These are phyloP conservation scores for Hysterangium stoloniferum DNA, from an alignment of 768 basidiomycete species.

Conservation along the genomic window DNA sequence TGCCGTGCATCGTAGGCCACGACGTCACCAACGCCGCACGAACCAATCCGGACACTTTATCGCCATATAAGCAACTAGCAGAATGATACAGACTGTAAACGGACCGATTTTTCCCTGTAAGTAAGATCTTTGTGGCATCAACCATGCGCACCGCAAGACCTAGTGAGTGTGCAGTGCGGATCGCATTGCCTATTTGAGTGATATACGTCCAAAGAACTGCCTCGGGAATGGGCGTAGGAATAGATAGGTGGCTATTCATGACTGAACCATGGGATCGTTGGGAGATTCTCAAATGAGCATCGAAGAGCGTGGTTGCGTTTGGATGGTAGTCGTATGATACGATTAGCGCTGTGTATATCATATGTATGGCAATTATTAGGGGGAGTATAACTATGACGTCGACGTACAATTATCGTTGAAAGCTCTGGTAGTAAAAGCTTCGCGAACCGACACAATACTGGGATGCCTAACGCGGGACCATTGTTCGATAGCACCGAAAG, in stretches of 20 bases:
- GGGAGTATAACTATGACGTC: constrained; percentile 2
- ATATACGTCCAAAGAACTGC: constrained; percentile 88
- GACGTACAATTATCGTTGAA: constrained; percentile 87
- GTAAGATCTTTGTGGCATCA: constrained; percentile 79
- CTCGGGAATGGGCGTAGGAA: constrained; percentile 48
- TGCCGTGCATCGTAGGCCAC: constrained; percentile 65
- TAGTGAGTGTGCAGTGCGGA: constrained; percentile 77
- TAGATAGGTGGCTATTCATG: not conserved
- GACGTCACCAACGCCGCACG: constrained; percentile 84
- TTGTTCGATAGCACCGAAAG: constrained; percentile 74
- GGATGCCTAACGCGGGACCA: constrained; percentile 87
- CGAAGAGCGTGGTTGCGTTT: constrained; percentile 71
- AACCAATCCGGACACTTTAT: constrained; percentile 70
- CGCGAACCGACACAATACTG: constrained; percentile 70
- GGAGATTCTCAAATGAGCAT: constrained; percentile 63
- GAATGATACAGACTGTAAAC: not conserved
- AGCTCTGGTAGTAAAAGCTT: constrained; percentile 91
- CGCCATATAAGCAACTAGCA: not conserved
- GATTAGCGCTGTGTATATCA: constrained; percentile 57
- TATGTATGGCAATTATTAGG: constrained; percentile 12
- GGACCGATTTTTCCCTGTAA: constrained; percentile 86
- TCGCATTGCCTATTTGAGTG: constrained; percentile 79
- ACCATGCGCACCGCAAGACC: constrained; percentile 76
- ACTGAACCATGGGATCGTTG: constrained; percentile 14
- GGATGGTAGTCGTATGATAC: constrained; percentile 89